Conservation (phyloP, 768 basidiomycete genomes). For the Rhizopogon vesiculosus region DNA sequence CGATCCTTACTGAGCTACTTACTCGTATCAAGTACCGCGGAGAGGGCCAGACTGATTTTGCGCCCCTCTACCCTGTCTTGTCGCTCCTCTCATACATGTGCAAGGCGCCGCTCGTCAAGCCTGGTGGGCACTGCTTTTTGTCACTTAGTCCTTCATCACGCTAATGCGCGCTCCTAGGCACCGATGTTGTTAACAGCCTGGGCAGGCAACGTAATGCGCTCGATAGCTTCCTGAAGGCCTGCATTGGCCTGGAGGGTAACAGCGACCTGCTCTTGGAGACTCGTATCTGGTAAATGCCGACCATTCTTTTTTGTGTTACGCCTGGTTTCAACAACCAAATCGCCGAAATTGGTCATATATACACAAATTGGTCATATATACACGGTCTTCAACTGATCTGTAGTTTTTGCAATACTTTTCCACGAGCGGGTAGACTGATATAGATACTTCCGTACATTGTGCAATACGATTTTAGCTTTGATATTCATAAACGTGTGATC, state of each 20-base stretch:
- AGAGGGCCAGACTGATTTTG: conserved; percentile 53
- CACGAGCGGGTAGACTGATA: background rate
- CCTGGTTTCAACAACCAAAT: background rate
- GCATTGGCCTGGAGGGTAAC: conserved; percentile 79
- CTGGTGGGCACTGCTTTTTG: conserved; percentile 39
- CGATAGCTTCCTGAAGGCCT: conserved; percentile 92
- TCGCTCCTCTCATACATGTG: conserved; percentile 96
- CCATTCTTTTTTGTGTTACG: background rate
- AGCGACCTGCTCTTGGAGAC: conserved; percentile 84
- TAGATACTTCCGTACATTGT: background rate
- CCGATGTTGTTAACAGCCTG: conserved; percentile 92
- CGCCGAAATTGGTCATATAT: background rate
- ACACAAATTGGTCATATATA: too few relatives aligned
- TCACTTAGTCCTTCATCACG: background rate
- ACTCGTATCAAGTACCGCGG: conserved; percentile 90
- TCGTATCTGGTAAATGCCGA: conserved; percentile 70
- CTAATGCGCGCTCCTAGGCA: conserved; percentile 36
- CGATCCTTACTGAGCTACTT: conserved; percentile 90
- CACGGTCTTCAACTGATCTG: background rate
- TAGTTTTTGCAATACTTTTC: background rate
- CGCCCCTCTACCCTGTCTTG: conserved; percentile 84
- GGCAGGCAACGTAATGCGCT: conserved; percentile 94
- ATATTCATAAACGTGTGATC: background rate
- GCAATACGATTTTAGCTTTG: background rate
- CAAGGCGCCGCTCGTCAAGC: conserved; percentile 97